A percentile compares a stretch with the other conserved stretches of the same genome.
Evolutionary conservation across 805 yeast species (phyloP).

Genomic region (Dipodascus albidus): DNA sequence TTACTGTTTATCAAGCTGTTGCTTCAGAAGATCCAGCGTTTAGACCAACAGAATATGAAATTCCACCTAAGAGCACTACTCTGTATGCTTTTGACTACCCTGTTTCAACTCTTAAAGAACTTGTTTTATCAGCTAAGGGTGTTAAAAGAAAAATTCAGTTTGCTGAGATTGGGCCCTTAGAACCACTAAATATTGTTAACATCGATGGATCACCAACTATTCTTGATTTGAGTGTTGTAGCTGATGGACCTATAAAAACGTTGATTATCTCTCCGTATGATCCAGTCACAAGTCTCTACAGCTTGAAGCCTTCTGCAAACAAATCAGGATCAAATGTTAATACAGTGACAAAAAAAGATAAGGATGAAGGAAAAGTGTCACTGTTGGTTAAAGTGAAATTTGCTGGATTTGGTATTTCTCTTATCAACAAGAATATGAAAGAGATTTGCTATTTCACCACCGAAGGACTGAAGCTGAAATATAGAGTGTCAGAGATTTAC

Average conservation of each 20-base stretch:
- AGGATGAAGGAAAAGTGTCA: constrained; percentile 41
- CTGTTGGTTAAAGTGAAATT: constrained; percentile 49
- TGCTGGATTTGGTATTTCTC: constrained; percentile 75
- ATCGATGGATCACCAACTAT: constrained; percentile 34
- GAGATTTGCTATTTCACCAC: constrained; percentile 79
- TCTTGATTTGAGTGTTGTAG: constrained; percentile 83
- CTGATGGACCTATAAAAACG: constrained; percentile 92
- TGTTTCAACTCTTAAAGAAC: constrained; percentile 73
- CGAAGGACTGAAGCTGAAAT: constrained; percentile 69
- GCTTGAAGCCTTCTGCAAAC: constrained; percentile 24
- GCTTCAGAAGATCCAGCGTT: constrained; percentile 52
- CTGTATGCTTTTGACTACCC: constrained; percentile 98
- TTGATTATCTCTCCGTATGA: constrained; percentile 76
- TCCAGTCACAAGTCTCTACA: constrained; percentile 64
- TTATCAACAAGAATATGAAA: constrained; percentile 56
- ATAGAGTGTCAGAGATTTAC: constrained; percentile 73
- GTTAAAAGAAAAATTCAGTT: constrained; percentile 69
- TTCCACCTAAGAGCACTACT: constrained; percentile 90
- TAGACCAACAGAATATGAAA: constrained; percentile 66
- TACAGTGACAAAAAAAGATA: constrained; percentile 17
- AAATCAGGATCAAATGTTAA: constrained; percentile 11
- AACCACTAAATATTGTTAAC: constrained; percentile 69
- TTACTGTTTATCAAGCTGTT: constrained; percentile 75
- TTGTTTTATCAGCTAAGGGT: constrained; percentile 60
- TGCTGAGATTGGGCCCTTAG: constrained; percentile 85